Evolutionary conservation across 768 basidiomycete genomes (phyloP).

Genomic region (Botryobasidium botryosum): DNA sequence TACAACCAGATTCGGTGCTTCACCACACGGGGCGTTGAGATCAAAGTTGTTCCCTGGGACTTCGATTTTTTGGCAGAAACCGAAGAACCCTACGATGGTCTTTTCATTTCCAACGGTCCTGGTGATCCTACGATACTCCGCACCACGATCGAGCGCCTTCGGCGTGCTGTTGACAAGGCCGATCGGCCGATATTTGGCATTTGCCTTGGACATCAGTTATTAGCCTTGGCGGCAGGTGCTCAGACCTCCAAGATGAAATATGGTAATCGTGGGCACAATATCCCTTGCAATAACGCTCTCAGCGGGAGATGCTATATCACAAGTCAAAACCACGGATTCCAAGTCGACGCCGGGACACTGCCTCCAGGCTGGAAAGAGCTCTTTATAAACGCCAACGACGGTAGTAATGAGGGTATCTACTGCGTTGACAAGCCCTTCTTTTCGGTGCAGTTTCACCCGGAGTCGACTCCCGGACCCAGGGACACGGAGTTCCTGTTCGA

Average conservation of each 20-base stretch:
- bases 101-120: slow-evolving; percentile 96
- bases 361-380: slow-evolving; percentile 81
- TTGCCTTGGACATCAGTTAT: slow-evolving; percentile 92
- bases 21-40: slow-evolving; percentile 73
- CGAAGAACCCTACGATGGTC: slow-evolving; percentile 81
- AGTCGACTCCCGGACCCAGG: slow-evolving; percentile 88
- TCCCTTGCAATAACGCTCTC: slow-evolving; percentile 87
- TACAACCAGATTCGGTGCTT: slow-evolving; percentile 99
- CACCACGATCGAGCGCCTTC: slow-evolving; percentile 50
- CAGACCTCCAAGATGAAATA: slow-evolving; percentile 98
- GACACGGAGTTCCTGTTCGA: slow-evolving; percentile 99
- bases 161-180: slow-evolving; percentile 47
- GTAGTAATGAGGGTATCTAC: slow-evolving; percentile 95
- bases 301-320: slow-evolving; percentile 98
- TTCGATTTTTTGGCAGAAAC: slow-evolving; percentile 58
- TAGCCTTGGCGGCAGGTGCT: slow-evolving; percentile 88
- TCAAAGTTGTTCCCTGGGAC: slow-evolving; percentile 97
- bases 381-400: slow-evolving; percentile 93
- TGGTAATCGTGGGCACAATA: slow-evolving; percentile 97
- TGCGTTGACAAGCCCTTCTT: slow-evolving; percentile 88
- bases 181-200: slow-evolving; percentile 93
- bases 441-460: slow-evolving; percentile 98
- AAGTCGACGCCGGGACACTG: slow-evolving; percentile 71
- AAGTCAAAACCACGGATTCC: slow-evolving; percentile 96
- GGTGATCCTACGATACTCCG: slow-evolving; percentile 84